A percentile compares a stretch with the other conserved stretches of the same genome.
These are phyloP conservation scores for Sordariomycetes sp. DNA, from an alignment of 2,329 filamentous ascomycete genomes.

Conservation along the genomic window DNA sequence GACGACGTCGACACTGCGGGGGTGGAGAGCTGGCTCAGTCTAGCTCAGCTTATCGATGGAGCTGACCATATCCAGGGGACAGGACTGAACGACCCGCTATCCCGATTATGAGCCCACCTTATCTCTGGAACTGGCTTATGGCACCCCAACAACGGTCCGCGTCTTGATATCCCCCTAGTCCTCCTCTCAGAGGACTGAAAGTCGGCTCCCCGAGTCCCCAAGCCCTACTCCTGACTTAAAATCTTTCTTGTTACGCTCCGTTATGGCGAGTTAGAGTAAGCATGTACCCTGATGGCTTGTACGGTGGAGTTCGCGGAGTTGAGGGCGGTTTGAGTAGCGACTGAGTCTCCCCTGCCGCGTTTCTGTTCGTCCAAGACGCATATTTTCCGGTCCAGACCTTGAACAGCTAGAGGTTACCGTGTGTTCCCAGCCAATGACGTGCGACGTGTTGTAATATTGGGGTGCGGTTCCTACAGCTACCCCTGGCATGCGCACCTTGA, in stretches of 20 bases:
- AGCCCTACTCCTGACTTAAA: not conserved
- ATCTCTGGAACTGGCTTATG: no score
- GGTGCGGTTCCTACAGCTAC: not conserved
- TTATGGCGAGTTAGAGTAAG: not conserved
- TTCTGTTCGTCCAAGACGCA: not conserved
- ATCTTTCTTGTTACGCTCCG: not conserved
- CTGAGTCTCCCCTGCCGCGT: not conserved
- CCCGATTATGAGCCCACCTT: no score
- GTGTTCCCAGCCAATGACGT: not conserved
- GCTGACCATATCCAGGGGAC: no score
- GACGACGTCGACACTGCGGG: no score
- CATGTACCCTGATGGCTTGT: not conserved
- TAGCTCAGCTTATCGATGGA: no score
- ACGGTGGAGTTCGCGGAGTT: not conserved
- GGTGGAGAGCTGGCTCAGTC: no score
- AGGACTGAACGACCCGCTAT: no score
- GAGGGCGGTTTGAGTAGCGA: not conserved
- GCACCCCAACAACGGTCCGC: no score
- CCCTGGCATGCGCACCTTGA: not conserved
- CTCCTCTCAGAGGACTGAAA: no score
- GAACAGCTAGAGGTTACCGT: not conserved
- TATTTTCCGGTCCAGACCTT: not conserved
- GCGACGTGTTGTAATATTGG: not conserved
- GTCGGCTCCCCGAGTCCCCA: no score
- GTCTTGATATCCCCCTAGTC: no score